Base-by-base conservation (phyloP, 2,329 filamentous ascomycete species). In the Aspergillus pseudoviridinutans region DNA sequence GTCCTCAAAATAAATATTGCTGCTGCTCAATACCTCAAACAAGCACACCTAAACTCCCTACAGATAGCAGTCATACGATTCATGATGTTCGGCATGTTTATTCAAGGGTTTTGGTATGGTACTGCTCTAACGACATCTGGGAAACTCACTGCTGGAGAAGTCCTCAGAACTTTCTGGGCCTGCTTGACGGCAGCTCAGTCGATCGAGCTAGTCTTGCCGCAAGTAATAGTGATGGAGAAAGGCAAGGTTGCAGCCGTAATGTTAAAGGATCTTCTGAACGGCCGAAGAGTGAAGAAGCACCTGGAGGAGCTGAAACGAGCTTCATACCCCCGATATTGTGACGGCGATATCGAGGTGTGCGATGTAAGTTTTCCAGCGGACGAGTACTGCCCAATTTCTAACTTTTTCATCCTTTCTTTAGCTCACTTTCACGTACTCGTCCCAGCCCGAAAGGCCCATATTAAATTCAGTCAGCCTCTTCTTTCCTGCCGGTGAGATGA, bases 91-190 rank as follows among this genome's bases (percentile, higher is more conserved):
- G 81, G 80, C 1, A 86, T 97, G 70, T 97, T 97, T 63, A 87
- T 95, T 0, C 83, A 92, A 57, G 92, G 92, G 0, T 97, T 97
- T 68, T 96, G 90, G 85, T 96, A 92, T 65, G 92, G 92, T 0
- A 83, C 88, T 28, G 78, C 84, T 1, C 80, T 96, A 1, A 86
- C 94, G 9, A 78, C 80, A 9, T 74, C 82, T 1, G 85, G 85
- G 1, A 71, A 80, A 0, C 76, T 84, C 12, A 80, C 78, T 10
- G 77, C 90, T 0, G 89, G 87, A 0, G 79, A 87, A 55, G 84
- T 96, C 3, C 73, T 97, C 49, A 94, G 90, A 0, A 89, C 91
- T 0, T 97, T 97, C 63, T 96, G 94, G 78, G 85, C 90, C 4
- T 89, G 88, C 2, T 77, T 97, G 38, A 85, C 86, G 52, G 88